phyloP scores from a whole-genome alignment of 2,329 filamentous ascomycete genomes.

The Rhytidhysteron rufulum region DNA sequence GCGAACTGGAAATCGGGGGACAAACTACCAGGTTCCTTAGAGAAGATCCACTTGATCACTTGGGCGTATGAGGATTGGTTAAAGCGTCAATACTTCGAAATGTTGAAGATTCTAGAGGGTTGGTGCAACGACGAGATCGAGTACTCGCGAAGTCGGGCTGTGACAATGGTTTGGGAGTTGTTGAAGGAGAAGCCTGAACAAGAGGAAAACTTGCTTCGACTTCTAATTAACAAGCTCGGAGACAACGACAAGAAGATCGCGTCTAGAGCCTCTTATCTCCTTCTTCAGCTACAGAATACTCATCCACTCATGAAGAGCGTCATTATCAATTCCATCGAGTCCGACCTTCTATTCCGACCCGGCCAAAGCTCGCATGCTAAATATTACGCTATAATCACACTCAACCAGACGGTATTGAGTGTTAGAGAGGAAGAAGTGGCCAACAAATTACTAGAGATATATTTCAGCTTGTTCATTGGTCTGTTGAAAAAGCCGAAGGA shows the following conservation, averaged over 20 bases:
- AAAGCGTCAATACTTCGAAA: conserved; percentile 88
- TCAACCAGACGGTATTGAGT: conserved; percentile 94
- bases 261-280: conserved; percentile 84
- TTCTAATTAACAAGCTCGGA: conserved; percentile 94
- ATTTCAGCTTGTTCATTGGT: conserved; percentile 83
- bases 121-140: conserved; percentile 97
- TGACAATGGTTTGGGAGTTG: conserved; percentile 88
- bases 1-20: conserved; percentile 66
- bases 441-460: conserved; percentile 78
- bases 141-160: conserved; percentile 80
- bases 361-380: conserved; percentile 84
- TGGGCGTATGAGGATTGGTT: conserved; percentile 97
- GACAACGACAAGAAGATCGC: conserved; percentile 95
- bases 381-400: conserved; percentile 93
- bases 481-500: conserved; percentile 64
- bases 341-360: conserved; percentile 80
- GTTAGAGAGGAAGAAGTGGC: conserved; percentile 77
- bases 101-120: conserved; percentile 83
- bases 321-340: conserved; percentile 79
- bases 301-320: conserved; percentile 93
- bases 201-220: conserved; percentile 84
- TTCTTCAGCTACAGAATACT: conserved; percentile 83
- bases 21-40: conserved; percentile 67
- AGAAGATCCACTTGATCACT: conserved; percentile 72
- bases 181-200: conserved; percentile 96